Base-by-base conservation (phyloP, 257 asterid species). In the Nicotiana attenuata region DNA sequence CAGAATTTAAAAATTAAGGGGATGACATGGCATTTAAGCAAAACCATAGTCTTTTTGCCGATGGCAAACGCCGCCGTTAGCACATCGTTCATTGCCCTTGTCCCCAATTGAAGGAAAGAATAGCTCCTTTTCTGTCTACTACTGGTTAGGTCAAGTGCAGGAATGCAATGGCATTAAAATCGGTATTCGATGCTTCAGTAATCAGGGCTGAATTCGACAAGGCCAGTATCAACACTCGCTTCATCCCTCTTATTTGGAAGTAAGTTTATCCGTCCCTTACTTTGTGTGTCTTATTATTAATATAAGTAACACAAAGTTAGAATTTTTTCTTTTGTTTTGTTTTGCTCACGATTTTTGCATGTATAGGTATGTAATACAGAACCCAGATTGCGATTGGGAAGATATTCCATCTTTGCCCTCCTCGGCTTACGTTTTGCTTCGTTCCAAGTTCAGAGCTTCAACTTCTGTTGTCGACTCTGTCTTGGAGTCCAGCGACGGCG, bases 181-280 rank as follows among this genome's bases (percentile, higher is more conserved):
- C 99, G 65, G 94, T 89, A 4, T 94, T 94, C 85, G 93, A 96
- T 86, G 90, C 89, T 57, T 87, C 98, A 28, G 85, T 89, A 19
- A 56, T 92, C 50, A 89, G 90, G 86, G 75, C 92, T 22, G 98
- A 94, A 15, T 94, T 96, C 78, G 96, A 92, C 82, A 82, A 77
- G 6, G 92, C 92, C 77, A 94, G 96, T 24, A 65, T 96, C 45
- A 96, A 82, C 87, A 85, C 90, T 80, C 87, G 82, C 75, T 96
- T 96, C 95, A 83, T 93, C 75, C 98, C 97, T 82, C 83, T 88
- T 75, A 88, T 96, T 85, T 96, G 99, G 98, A 96, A 91, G 93
- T 93, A 88, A 80, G 83, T 85, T 55, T 45, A 17, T 31, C 53
- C 11, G 14, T 76, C 57, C 19, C 67, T 80, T 80, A 5, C 20